A percentile compares a stretch with the other conserved stretches of the same genome.
phyloP scores from a whole-genome alignment of 768 basidiomycete genomes.

The Boletales sp. region DNA sequence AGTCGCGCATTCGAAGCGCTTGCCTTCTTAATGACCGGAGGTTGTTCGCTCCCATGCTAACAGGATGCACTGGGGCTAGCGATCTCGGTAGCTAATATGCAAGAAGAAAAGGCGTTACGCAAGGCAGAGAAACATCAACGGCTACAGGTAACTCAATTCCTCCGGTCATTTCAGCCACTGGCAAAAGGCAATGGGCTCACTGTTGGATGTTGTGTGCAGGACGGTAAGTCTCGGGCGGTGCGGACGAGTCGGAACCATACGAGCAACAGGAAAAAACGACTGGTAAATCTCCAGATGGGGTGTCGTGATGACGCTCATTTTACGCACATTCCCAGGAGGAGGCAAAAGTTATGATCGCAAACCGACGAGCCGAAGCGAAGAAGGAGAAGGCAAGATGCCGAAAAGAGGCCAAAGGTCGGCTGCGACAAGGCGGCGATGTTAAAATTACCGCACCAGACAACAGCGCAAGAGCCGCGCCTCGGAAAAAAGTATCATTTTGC shows the following conservation, averaged over 20 bases:
- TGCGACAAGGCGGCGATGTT: conserved; percentile 9
- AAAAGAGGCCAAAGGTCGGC: conserved; percentile 19
- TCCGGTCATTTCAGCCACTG: conserved; percentile 5
- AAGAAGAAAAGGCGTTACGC: conserved; percentile 42
- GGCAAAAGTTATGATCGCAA: conserved; percentile 37
- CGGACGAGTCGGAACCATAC: conserved; percentile 23
- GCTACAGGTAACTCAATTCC: conserved; percentile 32
- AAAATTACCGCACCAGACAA: conserved; percentile 10
- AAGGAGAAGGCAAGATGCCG: conserved; percentile 36
- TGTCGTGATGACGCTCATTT: conserved; percentile 8
- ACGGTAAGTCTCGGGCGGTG: conserved; percentile 25
- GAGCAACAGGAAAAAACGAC: conserved; percentile 34
- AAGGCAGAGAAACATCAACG: conserved; percentile 40
- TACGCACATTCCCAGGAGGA: conserved; percentile 35
- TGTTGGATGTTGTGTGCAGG: conserved; percentile 18
- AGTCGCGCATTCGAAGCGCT: conserved; percentile 14
- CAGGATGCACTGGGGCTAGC: conserved; percentile 49
- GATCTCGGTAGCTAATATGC: conserved; percentile 40
- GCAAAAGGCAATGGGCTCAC: conserved; percentile 18
- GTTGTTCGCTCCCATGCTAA: conserved; percentile 13
- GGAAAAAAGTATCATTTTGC: conserved; percentile 33
- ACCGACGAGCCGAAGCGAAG: conserved; percentile 36
- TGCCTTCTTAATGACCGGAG: conserved; percentile 18
- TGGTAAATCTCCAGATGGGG: conserved; percentile 32
- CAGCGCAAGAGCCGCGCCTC: conserved; percentile 16